Conservation (phyloP, 2,329 filamentous ascomycete species). For the Aotearoamyces nothofagi region DNA sequence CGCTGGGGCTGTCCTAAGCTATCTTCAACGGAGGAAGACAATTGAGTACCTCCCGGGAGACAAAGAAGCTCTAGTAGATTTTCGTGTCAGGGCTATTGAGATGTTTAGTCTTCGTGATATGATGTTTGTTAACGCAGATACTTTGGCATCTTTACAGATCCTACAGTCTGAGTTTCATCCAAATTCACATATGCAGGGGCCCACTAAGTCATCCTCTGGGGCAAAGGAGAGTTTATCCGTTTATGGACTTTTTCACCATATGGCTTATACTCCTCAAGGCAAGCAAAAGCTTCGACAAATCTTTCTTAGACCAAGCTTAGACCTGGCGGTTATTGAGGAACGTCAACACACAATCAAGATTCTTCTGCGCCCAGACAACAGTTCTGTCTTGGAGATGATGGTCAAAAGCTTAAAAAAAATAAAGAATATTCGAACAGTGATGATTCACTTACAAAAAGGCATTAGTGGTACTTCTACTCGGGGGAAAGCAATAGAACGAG, state of each 20-base stretch:
- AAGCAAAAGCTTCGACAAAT: conserved; percentile 58
- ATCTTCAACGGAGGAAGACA: conserved; percentile 55
- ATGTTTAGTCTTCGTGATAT: conserved; percentile 55
- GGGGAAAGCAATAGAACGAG: conserved; percentile 33
- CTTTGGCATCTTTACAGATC: conserved; percentile 71
- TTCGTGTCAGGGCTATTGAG: conserved; percentile 47
- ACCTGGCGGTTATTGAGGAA: conserved; percentile 51
- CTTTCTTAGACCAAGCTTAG: conserved; percentile 64
- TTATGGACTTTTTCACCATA: conserved; percentile 64
- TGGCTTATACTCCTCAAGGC: conserved; percentile 69
- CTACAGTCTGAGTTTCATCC: conserved; percentile 72
- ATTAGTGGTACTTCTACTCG: conserved; percentile 33
- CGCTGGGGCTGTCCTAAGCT: conserved; percentile 70
- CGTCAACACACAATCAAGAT: conserved; percentile 55
- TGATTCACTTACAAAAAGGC: conserved; percentile 64
- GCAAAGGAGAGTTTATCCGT: conserved; percentile 72
- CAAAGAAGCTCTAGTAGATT: conserved; percentile 33
- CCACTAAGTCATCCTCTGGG: conserved; percentile 40
- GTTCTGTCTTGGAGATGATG: conserved; percentile 35
- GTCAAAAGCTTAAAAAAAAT: conserved; percentile 50
- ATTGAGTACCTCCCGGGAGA: conserved; percentile 48
- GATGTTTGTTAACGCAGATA: conserved; percentile 73
- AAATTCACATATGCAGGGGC: conserved; percentile 62
- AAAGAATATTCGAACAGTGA: conserved; percentile 56
- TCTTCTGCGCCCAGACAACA: conserved; percentile 55